Evolutionary conservation across 2,329 filamentous ascomycete genomes (phyloP).

Genomic region (Talaromyces marneffei): DNA sequence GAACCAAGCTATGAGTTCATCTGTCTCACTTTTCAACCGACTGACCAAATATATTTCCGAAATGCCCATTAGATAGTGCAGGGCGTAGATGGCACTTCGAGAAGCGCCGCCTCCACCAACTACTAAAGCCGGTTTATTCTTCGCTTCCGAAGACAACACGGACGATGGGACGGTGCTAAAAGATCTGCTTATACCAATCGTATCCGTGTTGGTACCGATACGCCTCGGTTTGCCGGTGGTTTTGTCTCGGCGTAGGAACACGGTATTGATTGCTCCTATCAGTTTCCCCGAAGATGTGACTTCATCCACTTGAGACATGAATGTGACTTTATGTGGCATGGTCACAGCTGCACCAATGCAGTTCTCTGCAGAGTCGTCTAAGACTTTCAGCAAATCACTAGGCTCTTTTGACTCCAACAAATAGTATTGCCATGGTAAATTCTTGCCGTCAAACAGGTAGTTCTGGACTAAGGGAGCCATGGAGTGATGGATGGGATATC

Average conservation of each 20-base stretch:
- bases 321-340: slow-evolving; percentile 73
- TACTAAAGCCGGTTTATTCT: slow-evolving; percentile 16
- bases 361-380: not conserved
- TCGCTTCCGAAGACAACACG: not conserved
- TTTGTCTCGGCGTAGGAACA: slow-evolving; percentile 42
- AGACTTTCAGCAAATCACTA: slow-evolving; percentile 3
- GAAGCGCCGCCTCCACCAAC: slow-evolving; percentile 21
- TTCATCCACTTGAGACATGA: slow-evolving; percentile 63
- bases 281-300: slow-evolving; percentile 53
- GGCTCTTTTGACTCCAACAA: slow-evolving; percentile 14
- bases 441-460: slow-evolving; percentile 6
- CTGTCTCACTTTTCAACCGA: slow-evolving; percentile 19
- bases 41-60: slow-evolving; percentile 21
- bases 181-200: slow-evolving; percentile 61
- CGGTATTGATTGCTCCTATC: slow-evolving; percentile 20
- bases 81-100: slow-evolving; percentile 19
- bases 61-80: slow-evolving; percentile 19
- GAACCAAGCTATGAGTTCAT: slow-evolving; percentile 18
- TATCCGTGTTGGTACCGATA: slow-evolving; percentile 72
- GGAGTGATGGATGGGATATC: slow-evolving; percentile 13
- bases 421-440: slow-evolving; percentile 14
- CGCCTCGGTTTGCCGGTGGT: slow-evolving; percentile 35
- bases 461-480: slow-evolving; percentile 14
- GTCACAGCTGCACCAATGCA: slow-evolving; percentile 60
- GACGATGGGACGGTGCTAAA: slow-evolving; percentile 8